Conservation (phyloP, 176 grass and related monocot species). For the Carex cristatella region DNA sequence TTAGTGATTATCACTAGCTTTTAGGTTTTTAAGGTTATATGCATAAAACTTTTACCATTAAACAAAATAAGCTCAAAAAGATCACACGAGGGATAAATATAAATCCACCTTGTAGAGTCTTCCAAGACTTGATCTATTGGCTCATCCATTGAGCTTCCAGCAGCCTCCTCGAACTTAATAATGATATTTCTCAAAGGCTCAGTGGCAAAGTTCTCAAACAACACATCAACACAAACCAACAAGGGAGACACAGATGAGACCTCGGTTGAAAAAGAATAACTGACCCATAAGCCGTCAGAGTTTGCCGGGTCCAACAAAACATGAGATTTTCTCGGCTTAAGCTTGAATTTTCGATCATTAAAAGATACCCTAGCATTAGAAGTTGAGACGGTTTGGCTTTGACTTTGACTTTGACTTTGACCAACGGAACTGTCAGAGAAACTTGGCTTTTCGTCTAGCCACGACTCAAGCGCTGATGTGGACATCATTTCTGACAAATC, state of each 20-base stretch:
- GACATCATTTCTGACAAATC: slow-evolving; percentile 92
- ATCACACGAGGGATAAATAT: background rate
- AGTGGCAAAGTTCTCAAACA: slow-evolving; percentile 63
- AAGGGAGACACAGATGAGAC: slow-evolving; percentile 49
- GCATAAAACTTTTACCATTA: background rate
- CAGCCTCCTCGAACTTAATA: slow-evolving; percentile 64
- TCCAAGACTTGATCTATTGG: slow-evolving; percentile 32
- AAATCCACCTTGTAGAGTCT: slow-evolving; percentile 53
- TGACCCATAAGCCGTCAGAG: slow-evolving; percentile 57
- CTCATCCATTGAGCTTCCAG: slow-evolving; percentile 25
- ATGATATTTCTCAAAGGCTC: slow-evolving; percentile 51
- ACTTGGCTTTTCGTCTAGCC: slow-evolving; percentile 70
- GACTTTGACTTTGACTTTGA: slow-evolving; percentile 15
- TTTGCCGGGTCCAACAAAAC: slow-evolving; percentile 56
- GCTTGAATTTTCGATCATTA: slow-evolving; percentile 56
- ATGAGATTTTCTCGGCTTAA: slow-evolving; percentile 56
- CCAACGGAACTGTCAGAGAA: slow-evolving; percentile 28
- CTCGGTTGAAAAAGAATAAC: slow-evolving; percentile 79
- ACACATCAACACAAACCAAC: slow-evolving; percentile 58
- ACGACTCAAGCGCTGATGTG: slow-evolving; percentile 71
- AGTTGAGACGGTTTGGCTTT: slow-evolving; percentile 26
- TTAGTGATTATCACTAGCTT: background rate
- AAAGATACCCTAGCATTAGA: slow-evolving; percentile 71
- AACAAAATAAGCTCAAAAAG: background rate
- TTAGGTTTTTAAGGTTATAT: background rate